Evolutionary conservation across 495 filamentous ascomycete species (phyloP), one percentile per base, ranked within the genome.

Genomic region (Aspergillus diversus): DNA sequence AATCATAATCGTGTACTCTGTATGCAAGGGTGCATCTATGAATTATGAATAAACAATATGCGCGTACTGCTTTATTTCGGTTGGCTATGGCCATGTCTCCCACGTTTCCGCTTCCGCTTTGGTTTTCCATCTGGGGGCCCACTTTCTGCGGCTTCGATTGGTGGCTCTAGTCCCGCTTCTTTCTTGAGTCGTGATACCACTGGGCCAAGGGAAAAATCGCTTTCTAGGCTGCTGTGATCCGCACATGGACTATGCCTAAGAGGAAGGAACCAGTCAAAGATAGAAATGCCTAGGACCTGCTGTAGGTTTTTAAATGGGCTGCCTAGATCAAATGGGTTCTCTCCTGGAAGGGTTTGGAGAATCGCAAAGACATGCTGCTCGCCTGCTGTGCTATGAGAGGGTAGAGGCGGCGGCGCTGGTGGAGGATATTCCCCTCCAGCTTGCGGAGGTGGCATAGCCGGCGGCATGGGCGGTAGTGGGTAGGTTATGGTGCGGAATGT

Each of bases 291-390:
- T 84, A 96, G 88, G 9, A 96, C 82, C 39, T 88, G 84, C 64
- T 87, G 83, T 65, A 90, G 89, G 70, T 96, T 96, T 39, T 82
- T 76, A 60, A 83, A 80, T 0, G 71, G 58, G 34, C 69, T 77
- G 27, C 87, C 89, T 7, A 93, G 75, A 65, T 90, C 85, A 84
- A 90, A 96, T 1, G 91, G 91, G 64, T 95, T 94, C 50, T 92
- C 87, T 17, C 92, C 91, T 5, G 83, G 84, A 12, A 83, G 77
- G 9, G 89, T 93, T 61, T 82, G 82, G 5, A 94, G 83, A 46
- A 96, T 87, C 42, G 89, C 91, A 66, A 93, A 96, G 5, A 87
- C 89, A 42, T 89, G 84, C 3, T 78, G 78, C 64, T 79, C 68
- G 6, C 50, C 55, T 35, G 61, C 42, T 34, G 52, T 21, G 33